Percentiles rank a stretch among this genome's conserved stretches.
Evolutionary conservation across 495 filamentous ascomycete genomes (phyloP).

Genomic region (Aspergillus sclerotioniger): DNA sequence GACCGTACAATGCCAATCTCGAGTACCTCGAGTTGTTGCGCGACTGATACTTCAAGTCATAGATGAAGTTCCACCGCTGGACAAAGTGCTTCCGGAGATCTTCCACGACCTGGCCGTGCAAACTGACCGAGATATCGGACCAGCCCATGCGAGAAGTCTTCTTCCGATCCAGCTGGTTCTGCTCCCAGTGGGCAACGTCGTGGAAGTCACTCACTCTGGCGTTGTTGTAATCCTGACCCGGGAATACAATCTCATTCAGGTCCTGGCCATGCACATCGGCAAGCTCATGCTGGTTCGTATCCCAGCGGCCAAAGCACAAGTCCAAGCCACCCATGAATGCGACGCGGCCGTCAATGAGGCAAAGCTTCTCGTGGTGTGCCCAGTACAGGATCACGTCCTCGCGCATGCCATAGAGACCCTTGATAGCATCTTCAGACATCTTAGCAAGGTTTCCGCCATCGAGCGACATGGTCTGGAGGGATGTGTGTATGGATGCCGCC

Average conservation of each 20-base stretch:
- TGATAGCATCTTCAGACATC: constrained; percentile 63
- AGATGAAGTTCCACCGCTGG: constrained; percentile 94
- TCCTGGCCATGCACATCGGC: constrained; percentile 82
- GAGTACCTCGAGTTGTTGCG: constrained; percentile 62
- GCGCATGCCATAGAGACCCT: constrained; percentile 75
- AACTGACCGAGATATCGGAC: constrained; percentile 81
- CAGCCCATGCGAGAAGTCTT: constrained; percentile 87
- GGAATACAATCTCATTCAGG: constrained; percentile 72
- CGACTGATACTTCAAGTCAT: constrained; percentile 72
- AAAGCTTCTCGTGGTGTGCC: constrained; percentile 96
- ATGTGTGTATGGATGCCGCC: constrained; percentile 45
- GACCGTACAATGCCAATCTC: constrained; percentile 46
- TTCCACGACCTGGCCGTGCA: constrained; percentile 76
- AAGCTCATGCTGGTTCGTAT: constrained; percentile 71
- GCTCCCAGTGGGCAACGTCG: constrained; percentile 76
- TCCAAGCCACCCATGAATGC: constrained; percentile 84
- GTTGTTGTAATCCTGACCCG: constrained; percentile 95
- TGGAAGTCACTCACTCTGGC: constrained; percentile 84
- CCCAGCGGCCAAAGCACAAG: constrained; percentile 65
- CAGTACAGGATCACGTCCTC: constrained; percentile 86
- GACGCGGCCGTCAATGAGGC: constrained; percentile 71
- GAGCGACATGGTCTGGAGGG: constrained; percentile 52
- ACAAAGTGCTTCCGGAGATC: constrained; percentile 79
- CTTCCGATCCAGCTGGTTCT: constrained; percentile 83
- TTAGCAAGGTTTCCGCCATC: constrained; percentile 52